A percentile compares a stretch with the other conserved stretches of the same genome.
phyloP scores from a whole-genome alignment of 169 alveolate genomes.

The Toxoplasma gondii region DNA sequence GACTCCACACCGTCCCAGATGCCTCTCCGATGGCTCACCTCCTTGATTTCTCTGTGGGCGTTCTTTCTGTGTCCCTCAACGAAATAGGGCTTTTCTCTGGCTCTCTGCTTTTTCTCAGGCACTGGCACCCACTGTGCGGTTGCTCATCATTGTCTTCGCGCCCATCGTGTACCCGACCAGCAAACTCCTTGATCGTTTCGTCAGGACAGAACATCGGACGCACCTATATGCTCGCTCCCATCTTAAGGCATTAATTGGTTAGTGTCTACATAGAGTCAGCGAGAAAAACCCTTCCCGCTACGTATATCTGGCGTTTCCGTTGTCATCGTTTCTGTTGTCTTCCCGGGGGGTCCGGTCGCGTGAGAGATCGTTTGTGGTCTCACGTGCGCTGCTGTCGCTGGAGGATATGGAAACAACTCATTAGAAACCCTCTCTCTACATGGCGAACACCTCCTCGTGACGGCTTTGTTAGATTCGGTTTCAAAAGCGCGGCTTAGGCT shows the following conservation, averaged over 20 bases:
- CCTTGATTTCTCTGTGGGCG: background rate
- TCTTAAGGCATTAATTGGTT: constrained; percentile 54
- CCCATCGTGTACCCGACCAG: constrained; percentile 47
- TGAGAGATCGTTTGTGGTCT: background rate
- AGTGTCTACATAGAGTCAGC: background rate
- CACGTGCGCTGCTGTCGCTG: background rate
- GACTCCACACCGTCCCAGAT: too few relatives aligned
- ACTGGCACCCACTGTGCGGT: constrained; percentile 52
- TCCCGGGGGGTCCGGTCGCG: background rate
- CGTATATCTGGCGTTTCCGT: background rate
- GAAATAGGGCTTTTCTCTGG: background rate
- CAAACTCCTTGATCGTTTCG: constrained; percentile 47
- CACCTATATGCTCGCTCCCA: constrained; percentile 39
- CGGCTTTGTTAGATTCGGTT: too few relatives aligned
- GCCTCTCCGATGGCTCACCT: too few relatives aligned
- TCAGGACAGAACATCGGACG: background rate
- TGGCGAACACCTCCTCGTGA: too few relatives aligned
- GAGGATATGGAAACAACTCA: too few relatives aligned
- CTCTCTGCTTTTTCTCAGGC: constrained; percentile 11
- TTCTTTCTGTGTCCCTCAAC: background rate
- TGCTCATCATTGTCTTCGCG: constrained; percentile 42
- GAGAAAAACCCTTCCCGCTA: background rate
- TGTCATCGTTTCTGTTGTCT: background rate
- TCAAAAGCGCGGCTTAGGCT: too few relatives aligned
- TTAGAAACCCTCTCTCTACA: too few relatives aligned